A percentile compares a stretch with the other conserved stretches of the same genome.
phyloP scores from a whole-genome alignment of 2,329 filamentous ascomycete genomes.

The Ceratocystis smalleyi region DNA sequence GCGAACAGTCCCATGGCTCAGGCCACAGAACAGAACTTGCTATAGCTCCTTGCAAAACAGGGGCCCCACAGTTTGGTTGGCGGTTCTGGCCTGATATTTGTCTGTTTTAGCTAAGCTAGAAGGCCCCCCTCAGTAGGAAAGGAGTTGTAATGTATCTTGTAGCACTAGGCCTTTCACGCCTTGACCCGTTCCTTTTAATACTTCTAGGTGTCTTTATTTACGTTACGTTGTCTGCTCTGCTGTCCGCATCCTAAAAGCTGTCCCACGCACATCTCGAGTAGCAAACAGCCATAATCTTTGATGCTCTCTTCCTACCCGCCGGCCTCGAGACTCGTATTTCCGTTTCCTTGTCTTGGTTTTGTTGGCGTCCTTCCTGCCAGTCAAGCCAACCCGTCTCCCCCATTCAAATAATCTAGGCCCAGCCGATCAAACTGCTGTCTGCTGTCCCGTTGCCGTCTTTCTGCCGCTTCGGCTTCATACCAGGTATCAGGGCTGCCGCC shows the following conservation, averaged over 20 bases:
- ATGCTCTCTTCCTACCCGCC: background rate
- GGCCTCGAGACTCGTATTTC: background rate
- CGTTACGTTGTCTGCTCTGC: background rate
- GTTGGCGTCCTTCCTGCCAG: background rate
- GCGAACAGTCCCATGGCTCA: background rate
- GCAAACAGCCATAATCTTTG: background rate
- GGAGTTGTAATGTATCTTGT: background rate
- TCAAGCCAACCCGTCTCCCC: background rate
- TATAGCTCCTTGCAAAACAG: background rate
- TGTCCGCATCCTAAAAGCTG: background rate
- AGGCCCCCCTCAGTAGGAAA: background rate
- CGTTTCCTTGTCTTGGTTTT: background rate
- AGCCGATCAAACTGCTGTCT: background rate
- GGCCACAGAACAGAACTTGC: background rate
- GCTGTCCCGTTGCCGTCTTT: background rate
- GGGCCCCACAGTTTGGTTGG: slow-evolving; percentile 6
- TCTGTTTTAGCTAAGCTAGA: slow-evolving; percentile 8
- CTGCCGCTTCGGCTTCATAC: background rate
- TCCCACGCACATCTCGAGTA: background rate
- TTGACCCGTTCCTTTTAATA: background rate
- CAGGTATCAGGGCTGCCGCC: background rate
- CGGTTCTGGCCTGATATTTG: background rate
- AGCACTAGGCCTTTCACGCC: background rate
- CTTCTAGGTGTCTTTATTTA: slow-evolving; percentile 1
- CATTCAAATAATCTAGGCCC: background rate